Evolutionary conservation across 1,284 basidiomycete species (phyloP), one percentile per base, ranked within the genome.

Genomic region (Trametes hirsuta): DNA sequence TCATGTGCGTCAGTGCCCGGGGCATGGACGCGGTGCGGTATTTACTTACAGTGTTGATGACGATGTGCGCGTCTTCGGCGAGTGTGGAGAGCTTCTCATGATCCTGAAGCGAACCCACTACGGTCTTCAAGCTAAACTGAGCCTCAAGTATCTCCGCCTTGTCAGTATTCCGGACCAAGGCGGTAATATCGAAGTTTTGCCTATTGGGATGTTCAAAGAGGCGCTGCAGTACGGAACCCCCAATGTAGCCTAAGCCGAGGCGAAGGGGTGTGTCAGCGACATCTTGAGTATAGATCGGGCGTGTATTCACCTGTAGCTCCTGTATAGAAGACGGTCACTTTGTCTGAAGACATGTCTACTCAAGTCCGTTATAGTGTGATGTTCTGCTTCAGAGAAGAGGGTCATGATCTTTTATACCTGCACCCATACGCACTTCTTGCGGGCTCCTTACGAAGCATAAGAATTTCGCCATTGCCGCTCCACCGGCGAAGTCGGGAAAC

Each of bases 11-110:
- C 34, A 39, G n/a, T 37, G 14, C 14, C 36, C n/a, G 14, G 22
- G 22, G 14, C 40, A 18, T 12, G 24, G 42, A 8, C 47, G 21
- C 37, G 37, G 48, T n/a, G 3, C 5, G 30, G 8, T 1, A 21
- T 21, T 22, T 18, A 69, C 78, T 45, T 62, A 82, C 81, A 4
- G 80, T 81, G 64, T 83, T 78, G 47, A 84, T 81, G 40, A 80
- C 72, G 37, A 77, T 73, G 4, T 78, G 74, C 9, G 65, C 58
- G 2, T 65, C 40, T n/a, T 57, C 53, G 3, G 64, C 61, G 6
- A 67, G 59, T 11, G 55, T 36, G 25, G 62, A 56, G 22, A 71
- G 46, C 34, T 63, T 58, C 3, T 59, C 63, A 2, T 37, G 39
- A 25, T 71, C 69, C 10, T 61, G 37, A 41, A 66, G 54, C 1